phyloP scores from a whole-genome alignment of 2,329 filamentous ascomycete species.

The Pseudocercospora musae region DNA sequence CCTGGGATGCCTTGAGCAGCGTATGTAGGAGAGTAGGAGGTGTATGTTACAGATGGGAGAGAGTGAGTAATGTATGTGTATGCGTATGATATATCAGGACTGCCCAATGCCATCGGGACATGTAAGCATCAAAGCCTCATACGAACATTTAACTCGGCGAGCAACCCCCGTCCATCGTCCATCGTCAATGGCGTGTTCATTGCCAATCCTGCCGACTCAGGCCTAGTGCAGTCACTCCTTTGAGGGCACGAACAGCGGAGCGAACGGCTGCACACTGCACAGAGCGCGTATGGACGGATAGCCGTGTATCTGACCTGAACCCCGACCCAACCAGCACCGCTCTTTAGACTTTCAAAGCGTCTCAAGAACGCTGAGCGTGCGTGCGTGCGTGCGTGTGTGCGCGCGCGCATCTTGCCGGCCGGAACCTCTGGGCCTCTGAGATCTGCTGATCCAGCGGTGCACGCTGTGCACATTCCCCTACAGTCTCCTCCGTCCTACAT shows the following conservation, averaged over 20 bases:
- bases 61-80: neutral
- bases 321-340: neutral
- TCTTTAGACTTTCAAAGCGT: neutral
- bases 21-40: neutral
- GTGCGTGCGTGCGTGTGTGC: neutral
- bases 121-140: too few relatives aligned
- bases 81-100: neutral
- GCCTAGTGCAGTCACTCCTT: too few relatives aligned
- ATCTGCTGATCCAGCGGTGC: neutral
- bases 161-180: neutral
- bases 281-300: neutral
- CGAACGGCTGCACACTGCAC: neutral
- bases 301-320: neutral
- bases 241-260: neutral
- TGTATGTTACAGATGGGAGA: neutral
- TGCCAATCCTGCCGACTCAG: slow-evolving; percentile 1
- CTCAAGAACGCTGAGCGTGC: neutral
- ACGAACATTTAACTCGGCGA: neutral
- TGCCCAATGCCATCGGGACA: too few relatives aligned
- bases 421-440: slow-evolving; percentile 1
- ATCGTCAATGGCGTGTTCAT: neutral
- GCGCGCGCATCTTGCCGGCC: neutral
- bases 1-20: slow-evolving; percentile 1
- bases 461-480: neutral
- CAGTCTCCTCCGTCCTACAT: neutral